Conservation (phyloP, 331 rosid species). For the Arachis monticola region DNA sequence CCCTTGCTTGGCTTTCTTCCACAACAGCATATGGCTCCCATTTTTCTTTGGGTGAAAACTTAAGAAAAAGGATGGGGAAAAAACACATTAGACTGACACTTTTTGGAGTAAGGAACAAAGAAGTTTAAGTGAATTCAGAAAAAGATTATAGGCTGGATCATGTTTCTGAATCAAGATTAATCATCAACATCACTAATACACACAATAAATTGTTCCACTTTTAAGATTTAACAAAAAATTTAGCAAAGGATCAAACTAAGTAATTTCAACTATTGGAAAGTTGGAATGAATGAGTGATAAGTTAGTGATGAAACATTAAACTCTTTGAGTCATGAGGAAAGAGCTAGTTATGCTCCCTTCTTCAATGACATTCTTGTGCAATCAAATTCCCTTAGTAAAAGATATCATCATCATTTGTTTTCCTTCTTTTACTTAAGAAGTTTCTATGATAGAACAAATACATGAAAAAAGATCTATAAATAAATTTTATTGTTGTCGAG, state of each 20-base stretch:
- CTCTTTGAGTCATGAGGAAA: too few relatives aligned
- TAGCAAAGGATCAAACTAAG: background rate
- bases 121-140: slow-evolving; percentile 35
- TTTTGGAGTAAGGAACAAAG: slow-evolving; percentile 48
- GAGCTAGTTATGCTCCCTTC: too few relatives aligned
- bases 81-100: slow-evolving; percentile 34
- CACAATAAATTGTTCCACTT: background rate
- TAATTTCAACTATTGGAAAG: background rate
- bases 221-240: background rate
- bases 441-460: background rate
- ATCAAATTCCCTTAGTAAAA: background rate
- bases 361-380: too few relatives aligned
- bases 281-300: background rate
- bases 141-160: slow-evolving; percentile 32
- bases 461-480: background rate
- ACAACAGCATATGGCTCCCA: slow-evolving; percentile 62
- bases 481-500: too few relatives aligned
- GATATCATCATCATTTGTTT: background rate
- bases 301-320: background rate
- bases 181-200: slow-evolving; percentile 16
- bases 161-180: background rate
- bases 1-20: slow-evolving; percentile 48
- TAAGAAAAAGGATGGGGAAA: slow-evolving; percentile 37
- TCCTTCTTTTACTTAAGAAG: background rate
- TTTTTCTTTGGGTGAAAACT: slow-evolving; percentile 52